These are phyloP conservation scores for Asterochloris sp. DNA, from an alignment of 139 green algal genomes.

Conservation along the genomic window DNA sequence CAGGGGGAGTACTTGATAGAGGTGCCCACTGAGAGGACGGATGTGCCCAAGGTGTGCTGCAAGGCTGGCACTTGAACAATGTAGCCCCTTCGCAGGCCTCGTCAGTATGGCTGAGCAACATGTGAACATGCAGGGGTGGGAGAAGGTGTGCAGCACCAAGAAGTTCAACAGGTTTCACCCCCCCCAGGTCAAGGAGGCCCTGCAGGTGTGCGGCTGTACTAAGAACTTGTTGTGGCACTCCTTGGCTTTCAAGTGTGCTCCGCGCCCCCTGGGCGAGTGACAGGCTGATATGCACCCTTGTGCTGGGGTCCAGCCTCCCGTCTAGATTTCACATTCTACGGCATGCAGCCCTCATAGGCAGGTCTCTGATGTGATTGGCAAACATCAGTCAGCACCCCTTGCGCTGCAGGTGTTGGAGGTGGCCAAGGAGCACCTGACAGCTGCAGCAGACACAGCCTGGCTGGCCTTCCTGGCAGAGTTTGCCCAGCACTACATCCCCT, in stretches of 20 bases:
- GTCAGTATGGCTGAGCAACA: too few relatives aligned
- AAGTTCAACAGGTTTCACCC: conserved; percentile 66
- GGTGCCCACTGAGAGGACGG: conserved; percentile 48
- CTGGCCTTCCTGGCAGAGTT: conserved; percentile 45
- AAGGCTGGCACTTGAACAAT: not conserved
- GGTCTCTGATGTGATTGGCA: too few relatives aligned
- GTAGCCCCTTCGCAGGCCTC: not conserved
- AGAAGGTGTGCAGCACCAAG: conserved; percentile 74
- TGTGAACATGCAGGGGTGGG: conserved; percentile 27
- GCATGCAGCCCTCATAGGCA: too few relatives aligned
- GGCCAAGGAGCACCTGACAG: conserved; percentile 45
- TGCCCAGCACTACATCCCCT: conserved; percentile 39
- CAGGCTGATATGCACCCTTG: too few relatives aligned
- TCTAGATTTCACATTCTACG: too few relatives aligned
- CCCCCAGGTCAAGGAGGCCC: conserved; percentile 48
- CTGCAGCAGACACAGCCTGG: conserved; percentile 51
- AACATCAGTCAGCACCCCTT: too few relatives aligned
- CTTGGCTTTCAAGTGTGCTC: too few relatives aligned
- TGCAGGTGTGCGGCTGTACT: conserved; percentile 2
- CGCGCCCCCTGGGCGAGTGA: too few relatives aligned
- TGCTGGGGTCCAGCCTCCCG: too few relatives aligned
- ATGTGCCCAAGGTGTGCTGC: conserved; percentile 27
- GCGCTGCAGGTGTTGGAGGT: conserved; percentile 37
- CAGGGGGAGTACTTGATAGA: conserved; percentile 74
- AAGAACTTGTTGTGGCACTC: too few relatives aligned